Conservation (phyloP, 148 eudicot species). For the Camellia sinensis region DNA sequence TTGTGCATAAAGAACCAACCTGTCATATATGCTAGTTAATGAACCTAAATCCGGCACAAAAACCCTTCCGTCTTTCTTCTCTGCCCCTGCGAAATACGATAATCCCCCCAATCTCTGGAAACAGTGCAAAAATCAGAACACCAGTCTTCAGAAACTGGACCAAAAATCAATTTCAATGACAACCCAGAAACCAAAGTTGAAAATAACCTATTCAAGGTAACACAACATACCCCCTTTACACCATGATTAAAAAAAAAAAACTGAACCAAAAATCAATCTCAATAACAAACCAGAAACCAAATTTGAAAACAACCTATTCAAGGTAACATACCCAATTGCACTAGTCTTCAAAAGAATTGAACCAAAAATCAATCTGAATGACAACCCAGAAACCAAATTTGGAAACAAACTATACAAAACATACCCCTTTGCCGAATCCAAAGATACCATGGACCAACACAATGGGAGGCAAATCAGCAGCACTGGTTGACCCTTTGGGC, state of each 20-base stretch:
- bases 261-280: background rate
- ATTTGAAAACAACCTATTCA: background rate
- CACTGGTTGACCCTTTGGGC: slow-evolving; percentile 21
- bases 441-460: slow-evolving; percentile 90
- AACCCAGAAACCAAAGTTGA: no score
- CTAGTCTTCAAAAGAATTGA: background rate
- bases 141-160: background rate
- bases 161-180: background rate
- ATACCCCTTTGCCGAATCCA: slow-evolving; percentile 97
- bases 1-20: slow-evolving; percentile 38
- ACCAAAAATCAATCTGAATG: background rate
- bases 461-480: slow-evolving; percentile 79
- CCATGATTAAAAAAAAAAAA: background rate
- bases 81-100: slow-evolving; percentile 92
- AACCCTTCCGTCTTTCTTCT: slow-evolving; percentile 93
- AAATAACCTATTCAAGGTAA: background rate
- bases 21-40: slow-evolving; percentile 82
- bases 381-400: background rate
- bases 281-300: background rate
- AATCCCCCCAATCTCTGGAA: slow-evolving; percentile 77
- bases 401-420: background rate
- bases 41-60: slow-evolving; percentile 96
- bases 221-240: slow-evolving; percentile 62
- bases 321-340: slow-evolving; percentile 69
- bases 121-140: background rate